These are phyloP conservation scores for Exserohilum rostratum DNA, from an alignment of 2,329 filamentous ascomycete species.

Conservation along the genomic window DNA sequence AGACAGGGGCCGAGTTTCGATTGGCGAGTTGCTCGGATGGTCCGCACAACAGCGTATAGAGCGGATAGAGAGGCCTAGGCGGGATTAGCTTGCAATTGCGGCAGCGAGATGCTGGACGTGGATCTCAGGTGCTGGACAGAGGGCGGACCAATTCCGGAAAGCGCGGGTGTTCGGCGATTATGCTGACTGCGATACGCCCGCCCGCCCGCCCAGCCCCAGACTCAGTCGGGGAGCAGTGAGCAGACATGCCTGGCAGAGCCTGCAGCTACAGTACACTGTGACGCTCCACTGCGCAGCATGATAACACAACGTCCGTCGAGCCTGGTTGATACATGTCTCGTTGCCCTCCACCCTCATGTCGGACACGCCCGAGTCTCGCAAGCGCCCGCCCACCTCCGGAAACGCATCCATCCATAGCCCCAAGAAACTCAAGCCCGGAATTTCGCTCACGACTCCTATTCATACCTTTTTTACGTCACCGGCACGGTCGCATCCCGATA, in stretches of 20 bases:
- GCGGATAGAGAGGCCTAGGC: not conserved
- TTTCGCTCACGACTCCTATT: conserved; percentile 38
- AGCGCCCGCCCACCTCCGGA: conserved; percentile 17
- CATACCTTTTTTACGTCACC: conserved; percentile 44
- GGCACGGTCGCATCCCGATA: conserved; percentile 36
- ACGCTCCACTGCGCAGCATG: not conserved
- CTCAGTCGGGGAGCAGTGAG: not conserved
- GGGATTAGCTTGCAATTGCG: no score
- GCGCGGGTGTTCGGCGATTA: conserved; percentile 14
- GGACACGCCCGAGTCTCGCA: conserved; percentile 13
- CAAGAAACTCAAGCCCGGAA: not conserved
- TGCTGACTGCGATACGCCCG: not conserved
- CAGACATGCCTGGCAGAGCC: not conserved
- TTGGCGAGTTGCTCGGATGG: no score
- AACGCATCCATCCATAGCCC: conserved; percentile 8
- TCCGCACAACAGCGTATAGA: not conserved
- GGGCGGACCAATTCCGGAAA: conserved; percentile 33
- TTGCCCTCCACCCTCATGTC: conserved; percentile 26
- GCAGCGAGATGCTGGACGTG: conserved; percentile 3
- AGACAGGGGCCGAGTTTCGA: no score
- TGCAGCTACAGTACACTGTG: not conserved
- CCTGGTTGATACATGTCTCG: conserved; percentile 7
- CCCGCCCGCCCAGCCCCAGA: not conserved
- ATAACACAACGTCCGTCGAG: not conserved
- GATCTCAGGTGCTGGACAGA: not conserved